A percentile compares a stretch with the other conserved stretches of the same genome.
Conservation (phyloP, 1,139 yeast genomes). For the Zygoascus sp. region DNA sequence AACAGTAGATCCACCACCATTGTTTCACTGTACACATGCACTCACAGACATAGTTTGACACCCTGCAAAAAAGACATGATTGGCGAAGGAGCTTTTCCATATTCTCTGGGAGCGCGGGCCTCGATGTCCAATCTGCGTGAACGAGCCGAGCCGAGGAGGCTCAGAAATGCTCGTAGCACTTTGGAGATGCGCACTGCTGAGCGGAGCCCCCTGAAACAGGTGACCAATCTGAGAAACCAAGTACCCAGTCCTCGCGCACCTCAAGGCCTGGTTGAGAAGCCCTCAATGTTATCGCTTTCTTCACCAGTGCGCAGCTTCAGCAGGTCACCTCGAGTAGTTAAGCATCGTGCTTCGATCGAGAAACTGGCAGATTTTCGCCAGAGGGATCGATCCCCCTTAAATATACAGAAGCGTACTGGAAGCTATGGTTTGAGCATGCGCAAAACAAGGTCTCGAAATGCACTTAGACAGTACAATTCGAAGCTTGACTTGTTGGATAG, state of each 20-base stretch:
- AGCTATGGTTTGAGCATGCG: slow-evolving; percentile 1
- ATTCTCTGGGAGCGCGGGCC: slow-evolving; percentile 3
- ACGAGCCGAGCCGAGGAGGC: not conserved
- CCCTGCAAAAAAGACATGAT: not conserved
- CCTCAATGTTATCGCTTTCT: not conserved
- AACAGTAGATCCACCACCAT: not conserved
- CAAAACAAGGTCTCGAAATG: slow-evolving; percentile 4
- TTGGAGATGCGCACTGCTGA: not conserved
- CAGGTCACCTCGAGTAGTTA: not conserved
- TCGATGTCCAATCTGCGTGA: slow-evolving; percentile 4
- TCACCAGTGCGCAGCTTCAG: not conserved
- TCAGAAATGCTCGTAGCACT: slow-evolving; percentile 5
- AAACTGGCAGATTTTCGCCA: not conserved
- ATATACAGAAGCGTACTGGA: not conserved
- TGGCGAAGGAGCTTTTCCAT: not conserved
- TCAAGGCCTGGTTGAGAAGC: not conserved
- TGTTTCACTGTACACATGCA: not conserved
- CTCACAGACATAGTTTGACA: too few relatives aligned
- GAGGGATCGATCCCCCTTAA: not conserved
- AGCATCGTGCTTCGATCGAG: not conserved
- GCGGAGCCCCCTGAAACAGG: not conserved
- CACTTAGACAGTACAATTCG: slow-evolving; percentile 37
- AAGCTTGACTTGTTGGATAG: slow-evolving; percentile 60
- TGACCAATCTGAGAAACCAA: not conserved
- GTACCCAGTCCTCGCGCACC: not conserved